phyloP scores from a whole-genome alignment of 495 filamentous ascomycete genomes.

The Trichoderma gamsii region DNA sequence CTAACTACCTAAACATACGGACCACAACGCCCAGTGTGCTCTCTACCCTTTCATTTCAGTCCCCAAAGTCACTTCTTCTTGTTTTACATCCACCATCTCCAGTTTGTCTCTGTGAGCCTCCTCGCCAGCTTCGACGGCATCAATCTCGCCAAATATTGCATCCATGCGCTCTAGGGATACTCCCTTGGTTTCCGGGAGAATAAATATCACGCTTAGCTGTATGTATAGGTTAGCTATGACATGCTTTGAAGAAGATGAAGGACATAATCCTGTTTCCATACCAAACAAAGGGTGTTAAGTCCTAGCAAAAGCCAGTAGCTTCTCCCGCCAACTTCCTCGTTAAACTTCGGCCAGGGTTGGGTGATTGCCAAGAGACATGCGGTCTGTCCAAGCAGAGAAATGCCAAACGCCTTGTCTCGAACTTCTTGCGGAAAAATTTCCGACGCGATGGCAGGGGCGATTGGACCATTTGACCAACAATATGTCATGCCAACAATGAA shows the following conservation, averaged over 20 bases:
- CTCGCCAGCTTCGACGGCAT: neutral
- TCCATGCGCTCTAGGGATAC: neutral
- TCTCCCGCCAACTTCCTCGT: neutral
- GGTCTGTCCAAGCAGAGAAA: conserved; percentile 1
- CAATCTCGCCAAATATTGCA: neutral
- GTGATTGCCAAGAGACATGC: neutral
- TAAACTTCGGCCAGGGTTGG: neutral
- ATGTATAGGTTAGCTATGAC: neutral
- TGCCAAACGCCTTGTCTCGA: conserved; percentile 1
- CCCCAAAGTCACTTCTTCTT: neutral
- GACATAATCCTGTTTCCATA: neutral
- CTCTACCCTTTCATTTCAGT: neutral
- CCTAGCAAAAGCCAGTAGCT: neutral
- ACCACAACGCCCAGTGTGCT: neutral
- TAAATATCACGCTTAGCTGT: neutral
- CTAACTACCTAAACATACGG: too few relatives aligned
- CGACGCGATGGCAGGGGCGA: neutral
- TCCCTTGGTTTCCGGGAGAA: neutral
- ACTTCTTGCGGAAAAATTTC: neutral
- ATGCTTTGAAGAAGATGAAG: neutral
- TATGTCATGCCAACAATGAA: conserved; percentile 3
- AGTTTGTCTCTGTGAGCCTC: neutral
- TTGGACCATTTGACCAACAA: conserved; percentile 1
- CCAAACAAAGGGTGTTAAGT: neutral
- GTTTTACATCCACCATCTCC: neutral